Evolutionary conservation across 805 yeast genomes (phyloP), one percentile per base, ranked within the genome.

Genomic region (Pichia heedii): DNA sequence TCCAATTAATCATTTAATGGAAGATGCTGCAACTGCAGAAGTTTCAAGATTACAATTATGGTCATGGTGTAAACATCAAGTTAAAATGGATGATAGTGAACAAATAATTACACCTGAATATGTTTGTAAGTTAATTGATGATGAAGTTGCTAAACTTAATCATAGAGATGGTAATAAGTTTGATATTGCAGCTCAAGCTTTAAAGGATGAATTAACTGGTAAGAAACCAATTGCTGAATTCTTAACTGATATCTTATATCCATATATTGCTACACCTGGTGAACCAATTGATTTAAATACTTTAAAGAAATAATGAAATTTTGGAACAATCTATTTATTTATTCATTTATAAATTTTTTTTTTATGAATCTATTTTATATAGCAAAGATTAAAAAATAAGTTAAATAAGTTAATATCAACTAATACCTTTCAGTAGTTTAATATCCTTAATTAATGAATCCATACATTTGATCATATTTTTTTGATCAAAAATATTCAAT

Each of bases 11-110:
- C 76, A 78, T 61, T 70, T 84, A 63, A 84, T 84, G 94, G 94
- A 84, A 65, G 94, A 84, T 63, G 94, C 94, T 24, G 93, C 93
- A 29, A 84, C 94, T 40, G 90, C 93, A 34, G 94, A 84, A 65
- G 94, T 84, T 33, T 80, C 89, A 32, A 75, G 93, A 67, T 74
- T 87, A 48, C 90, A 83, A 65, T 69, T 84, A 53, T 80, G 80
- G 72, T 87, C 85, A 60, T 84, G 94, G 94, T 84, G 79, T 41
- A 81, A 78, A 46, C 89, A 84, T 60, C 76, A 77, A 37, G 82
- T 77, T 37, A 65, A 59, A 44, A 58, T 75, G 48, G 71, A 76
- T 43, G 85, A 81, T 54, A 70, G 78, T 22, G 79, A 79, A 39
- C 71, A 68, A 42, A 65, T 55, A 22, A 71, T 83, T 30, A 79